A percentile compares a stretch with the other conserved stretches of the same genome.
phyloP scores from a whole-genome alignment of 2,329 filamentous ascomycete genomes.

The Colletotrichum horii region DNA sequence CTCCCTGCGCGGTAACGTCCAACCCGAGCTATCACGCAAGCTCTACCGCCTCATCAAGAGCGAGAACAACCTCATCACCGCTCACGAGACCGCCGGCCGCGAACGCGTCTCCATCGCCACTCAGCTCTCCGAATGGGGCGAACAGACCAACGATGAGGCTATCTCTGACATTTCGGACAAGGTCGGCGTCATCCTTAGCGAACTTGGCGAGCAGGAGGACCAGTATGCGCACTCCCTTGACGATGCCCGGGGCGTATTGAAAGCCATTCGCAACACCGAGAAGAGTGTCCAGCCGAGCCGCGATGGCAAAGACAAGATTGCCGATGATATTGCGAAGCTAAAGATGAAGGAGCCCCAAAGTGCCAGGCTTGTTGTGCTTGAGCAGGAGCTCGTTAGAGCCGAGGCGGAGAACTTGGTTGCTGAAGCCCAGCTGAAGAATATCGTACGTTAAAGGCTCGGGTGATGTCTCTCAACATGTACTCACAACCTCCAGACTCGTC shows the following conservation, averaged over 20 bases:
- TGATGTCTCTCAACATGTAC: neutral
- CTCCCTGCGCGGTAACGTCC: slow-evolving; percentile 82
- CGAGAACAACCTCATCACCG: slow-evolving; percentile 85
- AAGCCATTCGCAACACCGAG: slow-evolving; percentile 95
- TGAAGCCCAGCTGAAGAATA: slow-evolving; percentile 94
- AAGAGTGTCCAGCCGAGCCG: slow-evolving; percentile 92
- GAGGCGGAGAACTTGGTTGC: slow-evolving; percentile 96
- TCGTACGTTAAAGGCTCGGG: slow-evolving; percentile 62
- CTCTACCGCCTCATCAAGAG: slow-evolving; percentile 94
- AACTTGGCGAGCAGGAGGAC: slow-evolving; percentile 95
- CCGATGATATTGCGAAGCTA: slow-evolving; percentile 89
- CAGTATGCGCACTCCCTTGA: slow-evolving; percentile 85
- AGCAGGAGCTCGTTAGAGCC: slow-evolving; percentile 95
- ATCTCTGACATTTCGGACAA: slow-evolving; percentile 94
- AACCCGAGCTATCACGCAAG: slow-evolving; percentile 87
- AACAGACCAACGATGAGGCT: slow-evolving; percentile 85
- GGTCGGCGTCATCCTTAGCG: slow-evolving; percentile 87
- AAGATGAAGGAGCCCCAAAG: slow-evolving; percentile 93
- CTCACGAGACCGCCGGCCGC: slow-evolving; percentile 83
- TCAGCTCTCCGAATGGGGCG: slow-evolving; percentile 96
- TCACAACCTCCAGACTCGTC: slow-evolving; percentile 70
- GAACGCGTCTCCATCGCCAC: slow-evolving; percentile 85
- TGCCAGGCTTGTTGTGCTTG: slow-evolving; percentile 79
- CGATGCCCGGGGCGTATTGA: slow-evolving; percentile 81
- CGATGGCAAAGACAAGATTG: slow-evolving; percentile 85